These are phyloP conservation scores for Trichophyton benhamiae DNA, from an alignment of 2,329 filamentous ascomycete species.

Conservation along the genomic window DNA sequence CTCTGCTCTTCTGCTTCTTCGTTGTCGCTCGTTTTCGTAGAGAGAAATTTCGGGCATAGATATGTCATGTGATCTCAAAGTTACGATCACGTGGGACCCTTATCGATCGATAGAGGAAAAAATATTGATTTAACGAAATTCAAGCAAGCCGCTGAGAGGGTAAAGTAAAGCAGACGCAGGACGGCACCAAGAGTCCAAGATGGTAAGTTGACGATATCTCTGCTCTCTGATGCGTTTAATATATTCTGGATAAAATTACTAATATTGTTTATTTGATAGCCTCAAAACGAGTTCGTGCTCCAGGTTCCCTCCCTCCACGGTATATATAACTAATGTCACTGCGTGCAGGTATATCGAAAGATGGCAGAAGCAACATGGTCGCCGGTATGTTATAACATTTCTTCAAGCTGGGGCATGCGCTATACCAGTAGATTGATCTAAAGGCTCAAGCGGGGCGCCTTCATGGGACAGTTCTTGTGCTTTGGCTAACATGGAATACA, in stretches of 20 bases:
- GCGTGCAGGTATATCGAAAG: constrained; percentile 53
- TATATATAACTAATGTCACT: constrained; percentile 7
- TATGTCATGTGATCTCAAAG: background rate
- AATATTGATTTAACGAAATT: background rate
- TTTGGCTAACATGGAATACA: constrained; percentile 16
- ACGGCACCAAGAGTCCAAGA: constrained; percentile 9
- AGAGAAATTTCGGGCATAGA: background rate
- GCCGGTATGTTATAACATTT: constrained; percentile 24
- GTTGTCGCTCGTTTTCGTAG: background rate
- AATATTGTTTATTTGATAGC: constrained; percentile 15
- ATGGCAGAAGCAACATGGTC: constrained; percentile 54
- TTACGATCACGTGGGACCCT: background rate
- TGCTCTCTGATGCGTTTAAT: background rate
- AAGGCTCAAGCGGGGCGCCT: background rate
- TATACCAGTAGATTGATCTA: background rate
- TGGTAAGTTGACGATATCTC: constrained; percentile 9
- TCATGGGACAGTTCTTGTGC: constrained; percentile 22
- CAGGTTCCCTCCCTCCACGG: background rate
- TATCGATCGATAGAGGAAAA: background rate
- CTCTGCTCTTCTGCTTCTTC: background rate
- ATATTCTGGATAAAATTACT: constrained; percentile 5
- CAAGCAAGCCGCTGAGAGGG: background rate
- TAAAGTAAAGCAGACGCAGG: background rate
- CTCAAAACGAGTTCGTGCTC: constrained; percentile 35
- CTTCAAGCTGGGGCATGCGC: background rate